Percentiles rank a stretch among this genome's conserved stretches.
These are phyloP conservation scores for Odontarrhena argentea DNA, from an alignment of 345 rosid genomes.

Conservation along the genomic window DNA sequence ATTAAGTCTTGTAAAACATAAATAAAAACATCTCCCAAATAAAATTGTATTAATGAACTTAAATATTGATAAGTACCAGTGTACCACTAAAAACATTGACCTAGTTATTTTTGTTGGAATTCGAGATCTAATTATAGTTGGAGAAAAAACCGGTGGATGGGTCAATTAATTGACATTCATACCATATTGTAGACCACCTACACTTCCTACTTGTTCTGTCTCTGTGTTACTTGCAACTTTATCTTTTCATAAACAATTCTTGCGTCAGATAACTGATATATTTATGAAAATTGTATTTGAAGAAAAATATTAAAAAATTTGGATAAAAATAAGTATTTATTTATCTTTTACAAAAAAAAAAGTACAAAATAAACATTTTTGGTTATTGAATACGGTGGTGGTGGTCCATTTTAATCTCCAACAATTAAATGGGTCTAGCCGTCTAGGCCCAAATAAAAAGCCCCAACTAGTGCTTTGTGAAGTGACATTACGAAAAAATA, in stretches of 20 bases:
- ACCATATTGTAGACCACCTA: slow-evolving; percentile 53
- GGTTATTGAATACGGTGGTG: not conserved
- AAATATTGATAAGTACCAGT: too few relatives aligned
- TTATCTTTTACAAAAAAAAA: too few relatives aligned
- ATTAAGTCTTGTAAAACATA: too few relatives aligned
- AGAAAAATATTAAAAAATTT: too few relatives aligned
- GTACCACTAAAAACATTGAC: too few relatives aligned
- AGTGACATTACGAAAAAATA: too few relatives aligned
- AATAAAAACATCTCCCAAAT: too few relatives aligned
- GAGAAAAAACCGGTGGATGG: not conserved
- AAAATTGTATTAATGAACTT: too few relatives aligned
- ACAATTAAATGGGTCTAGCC: not conserved
- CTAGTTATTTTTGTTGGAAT: not conserved
- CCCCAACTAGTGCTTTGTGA: not conserved
- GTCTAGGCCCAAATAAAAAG: slow-evolving; percentile 1
- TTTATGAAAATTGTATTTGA: not conserved
- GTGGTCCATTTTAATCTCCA: not conserved
- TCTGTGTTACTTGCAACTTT: not conserved
- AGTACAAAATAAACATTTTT: too few relatives aligned
- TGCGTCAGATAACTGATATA: slow-evolving; percentile 9
- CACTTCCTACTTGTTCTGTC: slow-evolving; percentile 49
- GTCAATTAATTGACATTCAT: slow-evolving; percentile 3
- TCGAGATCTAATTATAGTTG: too few relatives aligned
- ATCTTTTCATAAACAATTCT: not conserved
- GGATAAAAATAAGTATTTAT: too few relatives aligned